Evolutionary conservation across 306 rosid species (phyloP), one percentile per base, ranked within the genome.

Genomic region (Ammopiptanthus mongolicus): DNA sequence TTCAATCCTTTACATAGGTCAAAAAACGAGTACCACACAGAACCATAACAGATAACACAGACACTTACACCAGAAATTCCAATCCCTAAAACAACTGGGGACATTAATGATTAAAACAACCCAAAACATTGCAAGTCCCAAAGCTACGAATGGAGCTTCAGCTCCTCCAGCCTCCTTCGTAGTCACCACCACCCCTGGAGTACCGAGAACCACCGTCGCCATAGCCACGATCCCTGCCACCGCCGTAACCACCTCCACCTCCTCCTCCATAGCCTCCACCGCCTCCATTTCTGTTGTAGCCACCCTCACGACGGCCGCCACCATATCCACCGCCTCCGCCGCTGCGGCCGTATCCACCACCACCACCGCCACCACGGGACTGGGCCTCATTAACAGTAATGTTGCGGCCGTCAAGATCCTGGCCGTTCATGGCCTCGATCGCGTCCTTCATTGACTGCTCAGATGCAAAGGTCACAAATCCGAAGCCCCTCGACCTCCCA

Each of bases 351-450:
- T 72, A 80, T 0, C 82, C 78, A 0, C 86, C 80, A 0, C 80
- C 56, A 0, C 82, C 80, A 0, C 78, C 89, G 0, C 86, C 59
- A 0, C 97, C 91, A 3, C 98, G 96, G 1, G 87, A 77, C 63
- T 93, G 97, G 0, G 96, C 98, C 79, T 93, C 92, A 60, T 93
- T 93, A 1, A 93, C 98, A 0, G 98, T 91, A 25, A 93, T 89
- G 71, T 82, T 91, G 11, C 98, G 97, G 5, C 98, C 98, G 6
- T 89, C 97, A 0, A 93, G 88, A 2, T 81, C 69, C 71, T 88
- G 94, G 8, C 98, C 98, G 65, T 94, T 91, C 98, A 94, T 87
- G 0, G 71, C 92, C 3, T 91, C 96, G 10, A 94, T 94, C 0
- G 98, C 98, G 8, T 84, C 86, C 69, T 70, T 88, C 98, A 94